Percentiles rank a stretch among this genome's conserved stretches.
phyloP scores from a whole-genome alignment of 768 basidiomycete genomes.

The Gymnopilus dilepis region DNA sequence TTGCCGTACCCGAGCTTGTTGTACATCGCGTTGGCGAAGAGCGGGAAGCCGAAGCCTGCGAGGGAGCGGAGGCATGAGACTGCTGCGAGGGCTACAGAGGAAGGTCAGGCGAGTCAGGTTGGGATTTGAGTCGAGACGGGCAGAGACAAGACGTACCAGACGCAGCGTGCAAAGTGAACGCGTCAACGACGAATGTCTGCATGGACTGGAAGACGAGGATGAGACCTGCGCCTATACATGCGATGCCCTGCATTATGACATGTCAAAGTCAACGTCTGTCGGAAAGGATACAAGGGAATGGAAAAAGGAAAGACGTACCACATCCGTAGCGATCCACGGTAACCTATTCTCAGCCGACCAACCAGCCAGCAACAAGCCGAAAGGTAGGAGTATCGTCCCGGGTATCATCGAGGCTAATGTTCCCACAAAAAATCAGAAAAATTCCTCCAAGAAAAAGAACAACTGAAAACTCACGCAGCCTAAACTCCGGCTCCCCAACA shows the following conservation, averaged over 20 bases:
- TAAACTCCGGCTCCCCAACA: constrained; percentile 55
- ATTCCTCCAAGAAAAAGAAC: neutral
- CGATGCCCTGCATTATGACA: constrained; percentile 63
- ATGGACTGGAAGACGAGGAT: constrained; percentile 66
- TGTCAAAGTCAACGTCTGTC: neutral
- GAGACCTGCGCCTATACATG: constrained; percentile 57
- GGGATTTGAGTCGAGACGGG: neutral
- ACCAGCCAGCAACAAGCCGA: constrained; percentile 71
- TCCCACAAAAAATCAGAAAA: constrained; percentile 6
- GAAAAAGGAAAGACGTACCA: constrained; percentile 46
- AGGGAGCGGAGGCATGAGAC: constrained; percentile 65
- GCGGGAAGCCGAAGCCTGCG: constrained; percentile 76
- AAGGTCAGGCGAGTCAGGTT: constrained; percentile 7
- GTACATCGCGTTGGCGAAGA: constrained; percentile 80
- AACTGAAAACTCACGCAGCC: constrained; percentile 44
- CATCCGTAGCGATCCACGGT: constrained; percentile 75
- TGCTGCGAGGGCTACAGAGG: constrained; percentile 60
- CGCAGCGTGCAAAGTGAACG: constrained; percentile 69
- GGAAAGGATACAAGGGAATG: neutral
- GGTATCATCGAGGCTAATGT: constrained; percentile 60
- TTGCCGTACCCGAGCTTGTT: constrained; percentile 69
- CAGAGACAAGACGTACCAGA: constrained; percentile 49
- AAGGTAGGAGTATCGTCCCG: constrained; percentile 62
- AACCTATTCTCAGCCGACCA: constrained; percentile 65
- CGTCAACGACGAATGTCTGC: constrained; percentile 71